Evolutionary conservation across 306 rosid genomes (phyloP).

Genomic region (Pterocarpus macrocarpus): DNA sequence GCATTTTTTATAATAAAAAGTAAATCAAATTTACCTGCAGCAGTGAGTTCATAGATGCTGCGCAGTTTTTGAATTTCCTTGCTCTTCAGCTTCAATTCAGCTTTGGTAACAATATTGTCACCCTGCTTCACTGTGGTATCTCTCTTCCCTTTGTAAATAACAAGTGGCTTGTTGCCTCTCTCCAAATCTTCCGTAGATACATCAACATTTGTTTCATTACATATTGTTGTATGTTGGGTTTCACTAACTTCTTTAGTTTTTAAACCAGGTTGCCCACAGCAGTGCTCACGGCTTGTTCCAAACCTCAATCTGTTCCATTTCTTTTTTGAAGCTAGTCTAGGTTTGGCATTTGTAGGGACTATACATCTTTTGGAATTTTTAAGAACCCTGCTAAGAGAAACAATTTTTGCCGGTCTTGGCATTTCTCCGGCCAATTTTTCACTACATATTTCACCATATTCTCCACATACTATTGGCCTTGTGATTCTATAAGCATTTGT

Average conservation of each 20-base stretch:
- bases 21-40: constrained; percentile 55
- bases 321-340: constrained; percentile 41
- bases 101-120: constrained; percentile 35
- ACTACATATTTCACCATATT: constrained; percentile 67
- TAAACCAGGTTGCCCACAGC: constrained; percentile 39
- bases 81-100: constrained; percentile 50
- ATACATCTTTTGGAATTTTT: constrained; percentile 54
- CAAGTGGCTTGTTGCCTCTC: constrained; percentile 33
- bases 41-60: constrained; percentile 69
- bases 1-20: neutral
- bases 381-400: constrained; percentile 66
- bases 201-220: constrained; percentile 40
- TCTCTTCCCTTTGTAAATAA: constrained; percentile 47
- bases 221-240: constrained; percentile 22
- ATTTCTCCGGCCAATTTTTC: constrained; percentile 42
- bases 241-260: constrained; percentile 43
- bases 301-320: constrained; percentile 51
- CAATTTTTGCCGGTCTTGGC: constrained; percentile 65
- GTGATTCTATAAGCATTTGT: constrained; percentile 48
- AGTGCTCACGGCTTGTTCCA: constrained; percentile 32
- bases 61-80: constrained; percentile 66
- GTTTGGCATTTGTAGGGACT: constrained; percentile 45
- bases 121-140: constrained; percentile 44
- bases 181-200: constrained; percentile 45
- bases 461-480: constrained; percentile 68